Evolutionary conservation across 2,329 filamentous ascomycete genomes (phyloP), one percentile per base, ranked within the genome.

Genomic region (Talaromyces atroroseus): DNA sequence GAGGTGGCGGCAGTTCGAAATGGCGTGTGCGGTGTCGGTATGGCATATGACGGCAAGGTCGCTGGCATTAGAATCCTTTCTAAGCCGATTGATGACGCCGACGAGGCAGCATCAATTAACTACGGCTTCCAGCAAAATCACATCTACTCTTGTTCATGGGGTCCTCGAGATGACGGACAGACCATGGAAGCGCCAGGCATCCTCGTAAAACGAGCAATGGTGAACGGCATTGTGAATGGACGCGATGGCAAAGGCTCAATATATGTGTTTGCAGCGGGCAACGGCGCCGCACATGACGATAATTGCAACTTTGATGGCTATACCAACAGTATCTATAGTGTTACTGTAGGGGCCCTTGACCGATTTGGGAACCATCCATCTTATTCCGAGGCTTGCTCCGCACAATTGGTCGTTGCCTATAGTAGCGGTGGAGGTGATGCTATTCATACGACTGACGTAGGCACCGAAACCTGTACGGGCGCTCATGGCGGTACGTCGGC

Each of bases 221-320:
- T 96, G 51, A 94, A 94, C 64, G 92, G 90, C 34, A 82, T 96
- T 11, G 92, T 97, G 68, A 85, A 95, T 58, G 94, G 94, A 44
- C 88, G 94, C 52, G 80, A 77, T 50, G 90, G 91, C 2, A 84
- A 86, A 53, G 94, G 94, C 8, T 95, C 90, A 26, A 89, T 99
- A 62, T 99, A 91, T 67, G 94, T 99, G 54, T 99, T 99, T 72
- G 94, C 94, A 45, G 92, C 92, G 62, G 94, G 94, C 58, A 99
- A 99, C 68, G 94, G 94, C 57, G 95, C 92, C 10, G 78, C 80
- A 3, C 84, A 79, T 61, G 92, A 89, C 48, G 94, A 99, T 71
- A 97, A 99, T 74, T 99, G 94, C 81, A 99, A 99, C 71, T 99
- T 99, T 70, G 94, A 99, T 69, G 94, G 94, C 40, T 99, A 99